Evolutionary conservation across 305 asterid genomes (phyloP), one percentile per base, ranked within the genome.

Genomic region (Fraxinus paxiana): DNA sequence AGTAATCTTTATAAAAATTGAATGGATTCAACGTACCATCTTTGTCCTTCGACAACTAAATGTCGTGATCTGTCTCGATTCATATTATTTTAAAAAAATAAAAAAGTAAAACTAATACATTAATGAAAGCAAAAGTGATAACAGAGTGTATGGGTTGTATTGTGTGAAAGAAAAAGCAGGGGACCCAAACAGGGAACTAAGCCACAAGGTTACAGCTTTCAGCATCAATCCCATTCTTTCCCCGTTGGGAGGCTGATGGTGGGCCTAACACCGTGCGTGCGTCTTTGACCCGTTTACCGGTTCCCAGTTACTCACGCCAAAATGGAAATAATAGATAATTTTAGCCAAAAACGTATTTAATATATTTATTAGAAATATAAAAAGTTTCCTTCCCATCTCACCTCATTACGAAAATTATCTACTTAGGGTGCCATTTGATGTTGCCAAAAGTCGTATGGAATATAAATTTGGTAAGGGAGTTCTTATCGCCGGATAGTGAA

Each of bases 251-350:
- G 84, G 84, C 84, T 71, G 74, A 28, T 34, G 61, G 84, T 74
- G 87, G 87, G 84, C 8, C 87, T 81, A 31, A 78, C 61, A 51
- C 61, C 61, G 22, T 51, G 61, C 61, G 75, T 65, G 75, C 82
- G 83, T 81, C 5, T 78, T 81, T 84, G 61, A 81, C 82, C 78
- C 77, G 61, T 51, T 51, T 48, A n/a, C 59, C 22, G 61, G 7
- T 48, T 48, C 20, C 20, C 61, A 1, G 61, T 48, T 15, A 15
- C 61, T 15, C 22, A 48, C n/a, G 22, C 20, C 18, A 48, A 15
- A 48, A 4, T n/a, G 22, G 22, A 48, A 8, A 46, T 13, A 46
- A 13, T 4, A 46, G 6, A 46, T 12, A 43, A 43, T 43, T 43
- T 43, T 43, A 43, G 54, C 17, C 13, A 43, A 43, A 43, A 43